Evolutionary conservation across 2,329 filamentous ascomycete species (phyloP), one percentile per base, ranked within the genome.

Genomic region (Penicillium sp.): DNA sequence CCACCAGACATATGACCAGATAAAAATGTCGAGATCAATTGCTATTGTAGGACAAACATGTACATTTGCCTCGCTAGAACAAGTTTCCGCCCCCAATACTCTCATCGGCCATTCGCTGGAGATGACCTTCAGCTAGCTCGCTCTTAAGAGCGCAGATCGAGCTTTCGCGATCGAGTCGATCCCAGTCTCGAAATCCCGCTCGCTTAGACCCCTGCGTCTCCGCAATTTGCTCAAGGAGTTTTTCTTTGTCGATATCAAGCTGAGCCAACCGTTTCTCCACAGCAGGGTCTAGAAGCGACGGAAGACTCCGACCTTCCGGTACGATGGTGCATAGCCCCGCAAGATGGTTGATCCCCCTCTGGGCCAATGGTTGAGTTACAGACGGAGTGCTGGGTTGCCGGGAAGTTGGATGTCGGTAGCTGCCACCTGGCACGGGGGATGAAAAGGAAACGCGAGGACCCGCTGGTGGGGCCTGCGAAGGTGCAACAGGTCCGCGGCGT

Each of bases 121-220:
- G 60, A 65, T 79, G 76, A 2, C 74, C 70, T 58, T 81, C 79
- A 3, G 79, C 78, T 50, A 81, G 63, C 53, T 81, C 78, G 59
- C 76, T 79, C 60, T 75, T 79, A 43, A 79, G 61, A 3, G 74
- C 72, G 39, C 76, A 77, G 20, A 78, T 76, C 29, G 75, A 74
- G 55, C 73, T 79, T 64, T 81, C 79, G 32, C 77, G 68, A 57
- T 79, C 75, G 43, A 79, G 58, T 49, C 69, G 74, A 50, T 80
- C 76, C 79, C 79, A 81, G 35, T 81, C 78, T 51, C 72, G 72
- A 50, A 80, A 56, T 1, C 69, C 73, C 16, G 66, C 66, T 45
- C 77, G 70, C 61, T 79, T 80, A 11, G 65, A 55, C 49, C 64
- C 69, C 55, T 81, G 77, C 51, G 73, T 78, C 55, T 79, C 76